Evolutionary conservation across 768 basidiomycete genomes (phyloP), one percentile per base, ranked within the genome.

Genomic region (Rickenella mellea): DNA sequence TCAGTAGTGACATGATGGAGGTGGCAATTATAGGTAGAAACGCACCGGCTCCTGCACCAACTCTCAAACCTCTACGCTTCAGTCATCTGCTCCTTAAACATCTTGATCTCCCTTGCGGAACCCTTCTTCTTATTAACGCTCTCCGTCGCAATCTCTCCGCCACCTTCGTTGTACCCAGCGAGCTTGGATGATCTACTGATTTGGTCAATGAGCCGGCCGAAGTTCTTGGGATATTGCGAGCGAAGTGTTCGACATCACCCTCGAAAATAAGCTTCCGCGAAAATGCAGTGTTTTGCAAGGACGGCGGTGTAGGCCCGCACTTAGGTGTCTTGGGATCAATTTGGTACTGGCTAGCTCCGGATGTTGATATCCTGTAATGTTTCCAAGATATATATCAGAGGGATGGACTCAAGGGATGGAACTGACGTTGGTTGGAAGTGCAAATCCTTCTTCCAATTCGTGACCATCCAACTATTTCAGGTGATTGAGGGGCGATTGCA

Each of bases 251-350:
- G 25, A 99, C 96, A 56, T 98, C 96, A 40, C 96, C 96, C 57
- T 99, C 96, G 67, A 99, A 98, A 9, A 98, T 96, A 40, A 98
- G 96, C 96, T 64, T 96, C 96, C 54, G 98, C 93, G 36, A 98
- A 85, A 55, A 99, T 89, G 55, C 97, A 94, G 53, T 96, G 92
- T 6, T 73, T 68, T 43, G 85, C 72, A 19, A 99, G 81, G 9
- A 88, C 85, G 5, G 80, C 70, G 46, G 96, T 96, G 69, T 98
- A 99, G 1, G 77, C 76, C 9, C 80, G 73, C 59, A 93, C 93
- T 0, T 90, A 84, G 41, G 94, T 88, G 19, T 75, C 68, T 51
- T 73, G 78, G 47, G 69, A 67, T 98, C 91, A 36, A 98, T 73
- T 52, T 76, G 80, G 65, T 98, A 99, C 52, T 96, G 90, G 5